Evolutionary conservation across 345 rosid genomes (phyloP).

Genomic region (Rhodomyrtus tomentosa): DNA sequence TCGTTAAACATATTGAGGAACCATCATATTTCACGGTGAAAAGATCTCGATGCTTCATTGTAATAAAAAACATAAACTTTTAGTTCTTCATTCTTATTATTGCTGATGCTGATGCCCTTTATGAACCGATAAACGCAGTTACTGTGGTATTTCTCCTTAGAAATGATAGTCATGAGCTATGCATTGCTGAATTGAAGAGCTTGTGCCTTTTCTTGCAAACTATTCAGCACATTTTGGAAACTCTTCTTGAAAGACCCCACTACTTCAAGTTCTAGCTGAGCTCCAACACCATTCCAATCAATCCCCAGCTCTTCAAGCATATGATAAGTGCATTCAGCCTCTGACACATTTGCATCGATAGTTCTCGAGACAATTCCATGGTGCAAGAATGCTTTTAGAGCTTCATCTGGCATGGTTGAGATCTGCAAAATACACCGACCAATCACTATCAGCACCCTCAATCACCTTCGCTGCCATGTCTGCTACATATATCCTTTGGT

Average conservation of each 20-base stretch:
- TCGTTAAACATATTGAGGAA: not conserved
- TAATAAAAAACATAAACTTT: not conserved
- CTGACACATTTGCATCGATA: not conserved
- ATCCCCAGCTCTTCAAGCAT: constrained; percentile 4
- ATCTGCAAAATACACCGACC: not conserved
- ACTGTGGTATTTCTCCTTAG: not conserved
- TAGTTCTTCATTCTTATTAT: not conserved
- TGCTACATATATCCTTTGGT: not conserved
- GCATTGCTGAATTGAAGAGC: not conserved
- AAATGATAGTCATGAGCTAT: not conserved
- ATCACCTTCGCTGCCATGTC: not conserved
- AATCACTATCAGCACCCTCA: not conserved
- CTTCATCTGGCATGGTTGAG: not conserved
- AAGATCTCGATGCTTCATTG: not conserved
- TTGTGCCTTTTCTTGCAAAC: constrained; percentile 1
- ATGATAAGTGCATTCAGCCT: not conserved
- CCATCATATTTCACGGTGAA: not conserved
- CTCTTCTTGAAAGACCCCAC: constrained; percentile 4
- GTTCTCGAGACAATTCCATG: not conserved
- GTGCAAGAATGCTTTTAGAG: constrained; percentile 2
- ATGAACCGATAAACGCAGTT: not conserved
- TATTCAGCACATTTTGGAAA: not conserved
- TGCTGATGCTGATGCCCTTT: not conserved
- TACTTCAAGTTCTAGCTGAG: constrained; percentile 1
- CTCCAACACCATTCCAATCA: not conserved